Evolutionary conservation across 257 asterid genomes (phyloP).

Genomic region (Eucommia ulmoides): DNA sequence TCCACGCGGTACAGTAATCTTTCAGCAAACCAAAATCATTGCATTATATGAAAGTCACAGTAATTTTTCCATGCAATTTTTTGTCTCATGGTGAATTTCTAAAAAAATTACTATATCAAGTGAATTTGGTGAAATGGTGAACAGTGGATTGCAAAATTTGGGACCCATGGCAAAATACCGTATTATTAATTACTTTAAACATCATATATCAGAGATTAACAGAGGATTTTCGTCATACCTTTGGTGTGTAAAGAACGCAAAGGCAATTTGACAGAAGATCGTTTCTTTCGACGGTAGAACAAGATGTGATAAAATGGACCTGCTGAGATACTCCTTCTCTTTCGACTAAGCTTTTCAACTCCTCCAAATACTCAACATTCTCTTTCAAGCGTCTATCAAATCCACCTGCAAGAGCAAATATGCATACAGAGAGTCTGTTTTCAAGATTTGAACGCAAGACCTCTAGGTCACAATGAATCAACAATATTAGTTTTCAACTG

Average conservation of each 20-base stretch:
- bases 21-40: too few species aligned
- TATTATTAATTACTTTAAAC: background rate
- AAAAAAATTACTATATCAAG: too few species aligned
- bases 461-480: too few species aligned
- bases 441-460: too few species aligned
- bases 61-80: background rate
- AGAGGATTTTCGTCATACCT: slow-evolving; percentile 28
- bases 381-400: slow-evolving; percentile 78
- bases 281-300: slow-evolving; percentile 76
- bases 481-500: too few species aligned
- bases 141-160: too few species aligned
- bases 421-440: too few species aligned
- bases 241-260: slow-evolving; percentile 78
- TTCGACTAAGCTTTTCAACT: slow-evolving; percentile 62
- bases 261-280: slow-evolving; percentile 63
- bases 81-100: too few species aligned
- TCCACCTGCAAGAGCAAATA: slow-evolving; percentile 54
- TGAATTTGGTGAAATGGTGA: too few species aligned
- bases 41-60: background rate
- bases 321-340: slow-evolving; percentile 49
- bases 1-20: too few species aligned
- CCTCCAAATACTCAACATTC: slow-evolving; percentile 79
- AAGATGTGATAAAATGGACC: slow-evolving; percentile 68
- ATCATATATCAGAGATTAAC: slow-evolving; percentile 1
- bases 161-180: too few species aligned